phyloP scores from a whole-genome alignment of 371 early-diverging fungal genomes.

The Encephalitozoon hellem region DNA sequence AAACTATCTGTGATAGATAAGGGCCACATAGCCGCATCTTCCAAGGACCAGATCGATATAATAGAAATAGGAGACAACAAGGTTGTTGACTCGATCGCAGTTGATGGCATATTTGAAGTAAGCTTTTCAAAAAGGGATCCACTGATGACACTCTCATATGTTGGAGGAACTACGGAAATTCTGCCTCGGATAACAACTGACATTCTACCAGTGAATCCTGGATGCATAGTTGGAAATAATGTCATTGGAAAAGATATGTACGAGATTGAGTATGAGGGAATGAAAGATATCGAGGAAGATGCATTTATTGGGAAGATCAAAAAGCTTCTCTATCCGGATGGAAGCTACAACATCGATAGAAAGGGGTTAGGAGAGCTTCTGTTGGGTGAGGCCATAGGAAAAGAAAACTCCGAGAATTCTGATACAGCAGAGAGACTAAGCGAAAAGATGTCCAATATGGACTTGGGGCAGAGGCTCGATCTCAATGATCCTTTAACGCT shows the following conservation, averaged over 20 bases:
- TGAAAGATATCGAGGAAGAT: background rate
- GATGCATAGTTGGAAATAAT: background rate
- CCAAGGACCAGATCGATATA: constrained; percentile 2
- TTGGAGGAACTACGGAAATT: constrained; percentile 37
- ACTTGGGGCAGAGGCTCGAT: background rate
- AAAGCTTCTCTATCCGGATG: constrained; percentile 1
- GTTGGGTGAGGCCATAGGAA: background rate
- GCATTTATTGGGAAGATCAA: background rate
- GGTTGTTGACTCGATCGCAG: background rate
- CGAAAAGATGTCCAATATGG: background rate
- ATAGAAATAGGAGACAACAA: background rate
- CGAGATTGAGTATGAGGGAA: background rate
- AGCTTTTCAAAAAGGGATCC: constrained; percentile 36
- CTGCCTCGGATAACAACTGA: background rate
- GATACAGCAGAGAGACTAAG: background rate
- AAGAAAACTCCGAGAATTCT: background rate
- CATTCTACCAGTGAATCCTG: background rate
- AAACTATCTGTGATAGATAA: constrained; percentile 1
- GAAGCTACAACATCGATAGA: constrained; percentile 1
- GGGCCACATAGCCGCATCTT: background rate
- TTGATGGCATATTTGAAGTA: constrained; percentile 3
- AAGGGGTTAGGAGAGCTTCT: constrained; percentile 6
- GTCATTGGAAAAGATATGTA: constrained; percentile 9
- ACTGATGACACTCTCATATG: background rate
- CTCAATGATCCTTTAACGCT: constrained; percentile 1